Evolutionary conservation across 129 eudicot genomes (phyloP), one percentile per base, ranked within the genome.

Genomic region (Ambrosia trifida): DNA sequence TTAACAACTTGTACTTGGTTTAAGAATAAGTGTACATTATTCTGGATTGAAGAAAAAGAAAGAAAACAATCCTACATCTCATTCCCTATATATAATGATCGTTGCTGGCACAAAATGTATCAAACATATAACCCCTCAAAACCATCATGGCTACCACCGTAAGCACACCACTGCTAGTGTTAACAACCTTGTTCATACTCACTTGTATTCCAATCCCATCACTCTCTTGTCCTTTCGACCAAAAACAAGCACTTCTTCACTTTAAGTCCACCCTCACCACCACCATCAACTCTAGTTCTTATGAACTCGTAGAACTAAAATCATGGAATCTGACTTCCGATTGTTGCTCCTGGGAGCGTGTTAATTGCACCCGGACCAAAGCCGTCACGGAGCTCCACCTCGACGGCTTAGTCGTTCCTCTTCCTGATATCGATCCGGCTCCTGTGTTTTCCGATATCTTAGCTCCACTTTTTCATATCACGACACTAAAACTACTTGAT

Each of bases 301-400:
- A 43, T 43, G 73, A 66, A 3, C 28, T 54, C 9, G 8, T n/a
- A 13, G 50, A 75, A 33, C 68, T 75, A 7, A 66, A 81, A 4
- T 73, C 89, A 16, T 86, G 91, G 91, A 80, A 75, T 11, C 78
- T 58, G 3, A 64, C 4, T 50, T 59, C 82, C 28, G 82, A 81
- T 56, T 86, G 91, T 68, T 86, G 91, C 52, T 11, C 36, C 3
- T 83, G 91, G 91, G 82, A 68, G 44, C 54, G 81, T 24, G 88
- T 80, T 3, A 66, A 69, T 4, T 86, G 88, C 69, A 11, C 54
- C 24, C 19, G 0, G 50, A 56, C 75, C 4, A 49, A n/a, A 33
- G 5, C 38, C 4, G 46, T 83, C 51, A 78, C 74, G 3, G 85
- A 52, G 51, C 85, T 83, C 16, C 58, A 69, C 70, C 82, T 80